phyloP scores from a whole-genome alignment of 176 grass and related monocot species.

The maize (Zea mays) region DNA sequence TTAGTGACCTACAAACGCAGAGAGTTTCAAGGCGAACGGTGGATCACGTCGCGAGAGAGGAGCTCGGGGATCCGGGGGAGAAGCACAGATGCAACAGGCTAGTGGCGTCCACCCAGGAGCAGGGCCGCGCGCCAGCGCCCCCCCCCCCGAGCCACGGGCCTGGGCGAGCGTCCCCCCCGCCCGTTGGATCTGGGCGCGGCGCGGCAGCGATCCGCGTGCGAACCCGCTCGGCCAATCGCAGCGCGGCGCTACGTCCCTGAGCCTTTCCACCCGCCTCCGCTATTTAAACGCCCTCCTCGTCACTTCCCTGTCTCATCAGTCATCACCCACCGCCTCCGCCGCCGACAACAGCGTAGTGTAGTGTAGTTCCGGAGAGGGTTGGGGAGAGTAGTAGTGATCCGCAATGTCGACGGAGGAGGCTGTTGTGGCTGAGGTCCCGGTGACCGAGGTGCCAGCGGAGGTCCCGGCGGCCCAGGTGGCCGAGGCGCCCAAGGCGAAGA shows the following conservation, averaged over 20 bases:
- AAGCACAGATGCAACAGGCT: conserved; percentile 55
- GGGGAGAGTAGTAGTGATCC: neutral
- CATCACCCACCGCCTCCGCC: neutral
- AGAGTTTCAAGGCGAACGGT: neutral
- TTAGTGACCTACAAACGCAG: neutral
- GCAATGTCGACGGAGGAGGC: conserved; percentile 45
- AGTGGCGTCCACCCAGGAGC: neutral
- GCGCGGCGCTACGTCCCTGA: neutral
- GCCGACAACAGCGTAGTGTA: neutral
- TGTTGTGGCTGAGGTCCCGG: neutral
- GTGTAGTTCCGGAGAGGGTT: neutral
- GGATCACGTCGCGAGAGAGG: neutral
- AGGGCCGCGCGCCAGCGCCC: no score
- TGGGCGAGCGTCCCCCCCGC: neutral
- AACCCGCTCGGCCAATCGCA: conserved; percentile 37
- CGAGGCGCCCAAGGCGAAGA: conserved; percentile 9
- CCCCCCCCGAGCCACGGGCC: neutral
- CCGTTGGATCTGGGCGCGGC: neutral
- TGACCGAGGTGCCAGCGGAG: neutral
- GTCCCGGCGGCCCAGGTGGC: neutral
- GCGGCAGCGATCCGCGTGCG: conserved; percentile 51
- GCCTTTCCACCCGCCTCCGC: neutral
- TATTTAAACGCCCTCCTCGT: conserved; percentile 49
- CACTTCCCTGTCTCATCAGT: conserved; percentile 12
- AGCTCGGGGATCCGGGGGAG: conserved; percentile 28